A percentile compares a stretch with the other conserved stretches of the same genome.
Evolutionary conservation across 306 rosid genomes (phyloP).

Genomic region (Cucumis hystrix): DNA sequence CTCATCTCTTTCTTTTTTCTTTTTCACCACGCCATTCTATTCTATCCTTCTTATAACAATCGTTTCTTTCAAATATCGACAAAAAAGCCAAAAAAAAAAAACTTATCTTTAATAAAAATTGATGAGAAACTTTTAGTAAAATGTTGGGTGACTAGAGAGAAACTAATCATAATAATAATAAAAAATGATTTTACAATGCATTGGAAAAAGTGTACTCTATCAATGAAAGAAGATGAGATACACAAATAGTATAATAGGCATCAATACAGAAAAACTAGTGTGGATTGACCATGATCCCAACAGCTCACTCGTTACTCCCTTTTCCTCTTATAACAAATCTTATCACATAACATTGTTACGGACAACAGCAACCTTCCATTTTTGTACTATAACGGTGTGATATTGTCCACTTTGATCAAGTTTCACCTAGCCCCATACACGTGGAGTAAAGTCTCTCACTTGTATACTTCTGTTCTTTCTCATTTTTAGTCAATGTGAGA

Average conservation of each 20-base stretch:
- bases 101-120: too few relatives aligned
- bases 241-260: neutral
- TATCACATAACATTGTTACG: neutral
- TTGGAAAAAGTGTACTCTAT: neutral
- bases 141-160: neutral
- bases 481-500: too few relatives aligned
- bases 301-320: neutral
- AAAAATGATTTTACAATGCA: neutral
- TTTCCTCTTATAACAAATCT: neutral
- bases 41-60: neutral
- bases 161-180: neutral
- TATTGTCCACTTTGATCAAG: too few relatives aligned
- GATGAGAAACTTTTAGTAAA: neutral
- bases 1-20: neutral
- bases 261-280: neutral
- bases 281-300: neutral
- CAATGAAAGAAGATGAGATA: neutral
- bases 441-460: too few relatives aligned
- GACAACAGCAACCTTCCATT: too few relatives aligned
- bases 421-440: too few relatives aligned
- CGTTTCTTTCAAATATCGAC: neutral
- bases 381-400: too few relatives aligned
- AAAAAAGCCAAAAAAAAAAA: too few relatives aligned
- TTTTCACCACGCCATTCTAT: neutral
- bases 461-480: too few relatives aligned